A percentile compares a stretch with the other conserved stretches of the same genome.
These are phyloP conservation scores for Oryza meridionalis DNA, from an alignment of 176 grass and related monocot species.

Conservation along the genomic window DNA sequence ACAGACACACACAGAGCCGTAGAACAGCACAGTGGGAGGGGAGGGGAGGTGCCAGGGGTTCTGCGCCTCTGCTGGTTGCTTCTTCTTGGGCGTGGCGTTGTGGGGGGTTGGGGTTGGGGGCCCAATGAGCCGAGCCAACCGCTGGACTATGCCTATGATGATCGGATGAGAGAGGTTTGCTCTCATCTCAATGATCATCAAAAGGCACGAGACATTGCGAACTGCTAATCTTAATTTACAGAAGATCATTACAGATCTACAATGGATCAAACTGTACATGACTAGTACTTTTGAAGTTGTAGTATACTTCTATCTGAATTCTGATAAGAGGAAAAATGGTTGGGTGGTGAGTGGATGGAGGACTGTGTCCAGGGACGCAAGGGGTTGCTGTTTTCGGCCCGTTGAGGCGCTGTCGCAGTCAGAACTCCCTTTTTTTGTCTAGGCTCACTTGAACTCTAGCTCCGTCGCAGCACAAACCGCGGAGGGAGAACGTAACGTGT, in stretches of 20 bases:
- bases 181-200: background rate
- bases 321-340: too few species aligned
- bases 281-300: too few species aligned
- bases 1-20: too few species aligned
- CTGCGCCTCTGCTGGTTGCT: background rate
- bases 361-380: background rate
- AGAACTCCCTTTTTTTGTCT: background rate
- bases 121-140: background rate
- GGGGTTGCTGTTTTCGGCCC: background rate
- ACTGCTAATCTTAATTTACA: too few species aligned
- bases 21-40: too few species aligned
- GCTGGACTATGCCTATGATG: background rate
- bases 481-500: background rate
- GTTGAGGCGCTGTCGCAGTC: slow-evolving; percentile 19
- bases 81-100: background rate
- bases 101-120: background rate
- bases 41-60: background rate
- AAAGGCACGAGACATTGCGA: background rate
- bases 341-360: too few species aligned
- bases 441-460: slow-evolving; percentile 10
- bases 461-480: background rate
- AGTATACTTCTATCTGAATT: too few species aligned
- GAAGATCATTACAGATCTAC: too few species aligned
- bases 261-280: too few species aligned
- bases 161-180: too few species aligned